These are phyloP conservation scores for Sedum album DNA, from an alignment of 164 flowering plant species.

Conservation along the genomic window DNA sequence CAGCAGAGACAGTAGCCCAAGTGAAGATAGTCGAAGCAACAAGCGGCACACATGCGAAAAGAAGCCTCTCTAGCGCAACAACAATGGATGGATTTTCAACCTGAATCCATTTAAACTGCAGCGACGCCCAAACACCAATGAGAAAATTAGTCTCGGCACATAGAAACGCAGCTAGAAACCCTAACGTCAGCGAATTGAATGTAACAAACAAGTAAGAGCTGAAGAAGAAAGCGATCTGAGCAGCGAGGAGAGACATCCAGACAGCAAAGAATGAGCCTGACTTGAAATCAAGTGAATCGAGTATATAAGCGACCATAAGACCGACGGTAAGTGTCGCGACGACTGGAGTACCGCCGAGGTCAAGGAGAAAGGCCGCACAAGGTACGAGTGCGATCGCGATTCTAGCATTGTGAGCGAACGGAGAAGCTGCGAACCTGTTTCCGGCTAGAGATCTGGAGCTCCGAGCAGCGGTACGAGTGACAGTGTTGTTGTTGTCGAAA, in stretches of 20 bases:
- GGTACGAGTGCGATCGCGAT: conserved; percentile 78
- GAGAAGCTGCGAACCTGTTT: conserved; percentile 38
- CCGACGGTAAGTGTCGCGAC: conserved; percentile 62
- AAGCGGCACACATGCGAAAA: conserved; percentile 77
- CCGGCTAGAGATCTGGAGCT: conserved; percentile 20
- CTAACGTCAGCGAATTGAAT: conserved; percentile 49
- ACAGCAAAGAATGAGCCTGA: conserved; percentile 75
- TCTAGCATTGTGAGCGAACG: conserved; percentile 64
- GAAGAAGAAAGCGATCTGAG: conserved; percentile 84
- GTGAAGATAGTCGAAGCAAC: conserved; percentile 59
- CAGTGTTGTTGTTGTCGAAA: conserved; percentile 20
- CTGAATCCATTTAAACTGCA: conserved; percentile 87
- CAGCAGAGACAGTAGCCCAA: conserved; percentile 81
- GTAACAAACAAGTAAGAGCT: conserved; percentile 32
- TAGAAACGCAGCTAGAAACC: conserved; percentile 44
- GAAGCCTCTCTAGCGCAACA: conserved; percentile 69
- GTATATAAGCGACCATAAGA: conserved; percentile 74
- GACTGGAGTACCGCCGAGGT: conserved; percentile 88
- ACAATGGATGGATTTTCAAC: conserved; percentile 78
- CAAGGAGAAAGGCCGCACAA: conserved; percentile 73
- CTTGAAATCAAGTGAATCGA: conserved; percentile 70
- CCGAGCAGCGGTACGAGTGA: conserved; percentile 4
- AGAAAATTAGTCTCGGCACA: conserved; percentile 67
- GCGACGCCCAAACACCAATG: conserved; percentile 86
- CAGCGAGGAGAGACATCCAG: conserved; percentile 65